phyloP scores from a whole-genome alignment of 176 grass and related monocot genomes.

The Avena eriantha region DNA sequence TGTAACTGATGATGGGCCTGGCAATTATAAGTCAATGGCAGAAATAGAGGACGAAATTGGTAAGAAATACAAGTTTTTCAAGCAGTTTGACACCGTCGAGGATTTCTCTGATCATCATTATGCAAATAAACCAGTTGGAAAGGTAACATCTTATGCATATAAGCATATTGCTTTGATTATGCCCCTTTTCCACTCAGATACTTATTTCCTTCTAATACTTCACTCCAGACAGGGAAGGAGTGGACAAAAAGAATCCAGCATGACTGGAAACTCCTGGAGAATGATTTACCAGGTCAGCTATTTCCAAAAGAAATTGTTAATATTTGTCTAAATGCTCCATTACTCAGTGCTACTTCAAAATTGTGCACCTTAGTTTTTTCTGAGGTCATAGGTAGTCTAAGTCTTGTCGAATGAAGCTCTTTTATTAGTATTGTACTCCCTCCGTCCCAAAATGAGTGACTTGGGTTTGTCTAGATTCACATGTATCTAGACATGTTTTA shows the following conservation, averaged over 20 bases:
- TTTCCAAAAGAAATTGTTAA: slow-evolving; percentile 17
- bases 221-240: slow-evolving; percentile 65
- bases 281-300: slow-evolving; percentile 80
- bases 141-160: slow-evolving; percentile 46
- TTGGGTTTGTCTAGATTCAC: too few species aligned
- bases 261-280: slow-evolving; percentile 86
- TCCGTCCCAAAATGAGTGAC: too few species aligned
- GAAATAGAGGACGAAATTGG: slow-evolving; percentile 72
- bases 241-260: slow-evolving; percentile 86
- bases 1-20: slow-evolving; percentile 28
- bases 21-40: slow-evolving; percentile 52
- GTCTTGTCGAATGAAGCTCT: slow-evolving; percentile 14
- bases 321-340: slow-evolving; percentile 1
- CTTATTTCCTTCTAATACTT: slow-evolving; percentile 14
- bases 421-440: neutral
- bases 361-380: slow-evolving; percentile 19
- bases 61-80: slow-evolving; percentile 78
- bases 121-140: slow-evolving; percentile 47
- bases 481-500: too few species aligned
- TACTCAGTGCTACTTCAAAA: neutral
- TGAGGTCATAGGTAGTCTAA: neutral
- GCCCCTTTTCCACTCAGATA: neutral
- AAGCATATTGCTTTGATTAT: neutral
- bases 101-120: slow-evolving; percentile 81
- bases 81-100: slow-evolving; percentile 82